A percentile compares a stretch with the other conserved stretches of the same genome.
Conservation (phyloP, 352 stramenopile species). For the Albugo candida region DNA sequence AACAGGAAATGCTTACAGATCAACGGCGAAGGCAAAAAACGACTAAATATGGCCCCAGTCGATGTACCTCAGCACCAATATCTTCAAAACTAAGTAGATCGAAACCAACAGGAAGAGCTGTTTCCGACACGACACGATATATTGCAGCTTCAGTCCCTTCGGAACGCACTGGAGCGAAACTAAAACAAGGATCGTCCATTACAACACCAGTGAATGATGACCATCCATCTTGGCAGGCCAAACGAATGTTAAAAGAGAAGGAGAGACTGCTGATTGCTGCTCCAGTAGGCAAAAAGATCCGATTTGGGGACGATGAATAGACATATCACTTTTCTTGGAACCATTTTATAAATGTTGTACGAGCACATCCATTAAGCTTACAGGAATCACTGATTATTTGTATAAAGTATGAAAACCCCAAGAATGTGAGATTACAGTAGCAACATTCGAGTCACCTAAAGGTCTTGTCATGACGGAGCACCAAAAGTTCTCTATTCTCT, state of each 20-base stretch:
- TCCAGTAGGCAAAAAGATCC: constrained; percentile 72
- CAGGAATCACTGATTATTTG: too few relatives aligned
- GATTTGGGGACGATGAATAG: constrained; percentile 23
- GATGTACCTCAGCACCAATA: background rate
- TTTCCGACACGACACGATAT: background rate
- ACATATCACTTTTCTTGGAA: too few relatives aligned
- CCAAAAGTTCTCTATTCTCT: too few relatives aligned
- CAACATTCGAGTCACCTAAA: too few relatives aligned
- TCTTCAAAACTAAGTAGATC: background rate
- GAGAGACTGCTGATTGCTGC: constrained; percentile 41
- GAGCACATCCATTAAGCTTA: too few relatives aligned
- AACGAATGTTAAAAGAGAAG: constrained; percentile 70
- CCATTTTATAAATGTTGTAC: too few relatives aligned
- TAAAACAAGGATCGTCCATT: background rate
- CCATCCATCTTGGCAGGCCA: constrained; percentile 39
- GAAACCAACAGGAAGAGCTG: background rate
- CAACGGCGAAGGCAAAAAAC: background rate
- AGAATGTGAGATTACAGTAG: too few relatives aligned
- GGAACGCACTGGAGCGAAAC: background rate
- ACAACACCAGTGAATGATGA: constrained; percentile 1
- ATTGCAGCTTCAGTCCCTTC: background rate
- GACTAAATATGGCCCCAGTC: background rate
- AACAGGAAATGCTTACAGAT: constrained; percentile 8
- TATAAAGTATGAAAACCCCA: too few relatives aligned
- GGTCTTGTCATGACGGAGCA: too few relatives aligned